These are phyloP conservation scores for Aspergillus hortae DNA, from an alignment of 2,329 filamentous ascomycete species.

Conservation along the genomic window DNA sequence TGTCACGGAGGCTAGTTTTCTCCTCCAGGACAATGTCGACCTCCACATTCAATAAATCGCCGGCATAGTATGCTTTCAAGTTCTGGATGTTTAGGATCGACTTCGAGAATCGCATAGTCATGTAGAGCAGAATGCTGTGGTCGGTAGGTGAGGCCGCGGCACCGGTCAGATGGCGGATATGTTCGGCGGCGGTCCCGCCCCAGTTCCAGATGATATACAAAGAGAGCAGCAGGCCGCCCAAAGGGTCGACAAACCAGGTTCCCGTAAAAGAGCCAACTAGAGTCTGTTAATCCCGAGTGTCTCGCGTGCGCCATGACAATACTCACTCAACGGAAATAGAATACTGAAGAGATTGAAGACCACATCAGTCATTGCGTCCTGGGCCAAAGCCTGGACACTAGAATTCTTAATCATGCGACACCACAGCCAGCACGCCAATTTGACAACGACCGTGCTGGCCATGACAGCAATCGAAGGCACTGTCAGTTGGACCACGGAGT, in stretches of 20 bases:
- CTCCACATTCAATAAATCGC: slow-evolving; percentile 60
- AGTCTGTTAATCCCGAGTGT: neutral
- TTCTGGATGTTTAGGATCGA: slow-evolving; percentile 68
- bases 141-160: slow-evolving; percentile 57
- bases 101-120: slow-evolving; percentile 90
- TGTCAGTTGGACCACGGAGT: slow-evolving; percentile 68
- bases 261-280: slow-evolving; percentile 35
- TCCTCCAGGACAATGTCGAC: slow-evolving; percentile 61
- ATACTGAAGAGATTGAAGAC: slow-evolving; percentile 90
- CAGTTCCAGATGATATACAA: slow-evolving; percentile 61
- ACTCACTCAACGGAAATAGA: slow-evolving; percentile 67
- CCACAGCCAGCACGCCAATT: slow-evolving; percentile 80
- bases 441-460: slow-evolving; percentile 75
- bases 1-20: slow-evolving; percentile 51
- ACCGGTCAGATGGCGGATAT: slow-evolving; percentile 60
- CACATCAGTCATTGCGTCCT: slow-evolving; percentile 70
- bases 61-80: slow-evolving; percentile 61
- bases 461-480: slow-evolving; percentile 74
- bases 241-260: slow-evolving; percentile 58
- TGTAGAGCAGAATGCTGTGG: slow-evolving; percentile 81
- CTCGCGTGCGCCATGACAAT: neutral
- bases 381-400: slow-evolving; percentile 74
- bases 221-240: slow-evolving; percentile 59
- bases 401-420: slow-evolving; percentile 82
- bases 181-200: slow-evolving; percentile 59